A percentile compares a stretch with the other conserved stretches of the same genome.
Evolutionary conservation across 2,329 filamentous ascomycete genomes (phyloP).

Genomic region (Ophiostoma piceae): DNA sequence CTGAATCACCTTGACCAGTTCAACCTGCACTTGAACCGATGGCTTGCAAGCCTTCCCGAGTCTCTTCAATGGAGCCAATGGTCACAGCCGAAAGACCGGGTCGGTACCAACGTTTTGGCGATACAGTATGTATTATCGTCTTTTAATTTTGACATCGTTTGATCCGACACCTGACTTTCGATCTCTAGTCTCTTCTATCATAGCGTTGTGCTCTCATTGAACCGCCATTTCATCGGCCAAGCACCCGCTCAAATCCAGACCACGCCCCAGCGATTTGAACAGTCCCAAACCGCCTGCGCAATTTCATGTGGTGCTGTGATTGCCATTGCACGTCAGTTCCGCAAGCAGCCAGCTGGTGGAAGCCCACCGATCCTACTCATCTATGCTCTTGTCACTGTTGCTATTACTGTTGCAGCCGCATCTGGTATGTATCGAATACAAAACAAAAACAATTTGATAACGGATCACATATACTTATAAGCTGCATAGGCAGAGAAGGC

Average conservation of each 20-base stretch:
- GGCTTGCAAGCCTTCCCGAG: not conserved
- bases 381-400: slow-evolving; percentile 4
- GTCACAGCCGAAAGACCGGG: not conserved
- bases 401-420: not conserved
- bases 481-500: not conserved
- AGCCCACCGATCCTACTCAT: not conserved
- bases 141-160: not conserved
- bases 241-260: not conserved
- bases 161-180: not conserved
- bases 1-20: not conserved
- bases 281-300: not conserved
- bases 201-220: not conserved
- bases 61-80: slow-evolving; percentile 3
- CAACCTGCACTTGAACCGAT: not conserved
- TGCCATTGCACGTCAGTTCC: slow-evolving; percentile 4
- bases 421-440: not conserved
- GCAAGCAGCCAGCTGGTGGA: not conserved
- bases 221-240: slow-evolving; percentile 1
- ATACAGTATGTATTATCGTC: not conserved
- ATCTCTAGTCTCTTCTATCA: slow-evolving; percentile 1
- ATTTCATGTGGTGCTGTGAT: slow-evolving; percentile 1
- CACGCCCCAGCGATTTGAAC: not conserved
- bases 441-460: not conserved
- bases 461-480: not conserved
- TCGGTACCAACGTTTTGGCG: not conserved